These are phyloP conservation scores for Diutina catenulata DNA, from an alignment of 1,139 yeast species.

Conservation along the genomic window DNA sequence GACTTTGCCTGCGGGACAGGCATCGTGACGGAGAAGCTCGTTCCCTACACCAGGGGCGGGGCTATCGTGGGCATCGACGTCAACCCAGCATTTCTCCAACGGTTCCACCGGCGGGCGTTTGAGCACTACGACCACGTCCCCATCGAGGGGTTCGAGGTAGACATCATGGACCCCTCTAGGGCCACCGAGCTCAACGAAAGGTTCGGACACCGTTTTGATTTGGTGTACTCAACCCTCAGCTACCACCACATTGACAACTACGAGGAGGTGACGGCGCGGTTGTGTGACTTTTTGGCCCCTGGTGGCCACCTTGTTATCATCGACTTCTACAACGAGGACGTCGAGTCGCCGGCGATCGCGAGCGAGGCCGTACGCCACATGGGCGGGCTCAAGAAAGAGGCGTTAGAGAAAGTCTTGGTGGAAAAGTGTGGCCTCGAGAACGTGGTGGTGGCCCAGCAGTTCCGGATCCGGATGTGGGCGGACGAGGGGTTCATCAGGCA, in stretches of 20 bases:
- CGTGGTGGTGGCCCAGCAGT: background rate
- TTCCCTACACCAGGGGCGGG: slow-evolving; percentile 16
- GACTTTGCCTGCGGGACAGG: slow-evolving; percentile 41
- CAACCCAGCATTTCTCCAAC: slow-evolving; percentile 17
- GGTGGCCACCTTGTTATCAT: slow-evolving; percentile 24
- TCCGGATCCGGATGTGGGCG: background rate
- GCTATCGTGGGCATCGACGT: slow-evolving; percentile 28
- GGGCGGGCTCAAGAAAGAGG: slow-evolving; percentile 2
- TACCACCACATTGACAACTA: slow-evolving; percentile 30
- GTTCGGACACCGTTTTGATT: slow-evolving; percentile 17
- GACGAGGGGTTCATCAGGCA: background rate
- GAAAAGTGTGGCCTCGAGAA: background rate
- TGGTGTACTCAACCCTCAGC: slow-evolving; percentile 24
- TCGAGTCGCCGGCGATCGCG: slow-evolving; percentile 11
- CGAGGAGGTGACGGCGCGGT: slow-evolving; percentile 18
- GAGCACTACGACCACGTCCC: background rate
- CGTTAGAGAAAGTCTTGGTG: background rate
- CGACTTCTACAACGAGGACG: slow-evolving; percentile 26
- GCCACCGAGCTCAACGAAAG: slow-evolving; percentile 12
- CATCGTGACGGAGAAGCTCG: slow-evolving; percentile 18
- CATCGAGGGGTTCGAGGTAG: background rate
- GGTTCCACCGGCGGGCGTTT: slow-evolving; percentile 13
- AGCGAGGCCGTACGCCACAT: slow-evolving; percentile 5
- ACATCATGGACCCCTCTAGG: slow-evolving; percentile 16
- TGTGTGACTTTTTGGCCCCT: slow-evolving; percentile 21